These are phyloP conservation scores for Lathyrus sativus DNA, from an alignment of 306 rosid species.

Conservation along the genomic window DNA sequence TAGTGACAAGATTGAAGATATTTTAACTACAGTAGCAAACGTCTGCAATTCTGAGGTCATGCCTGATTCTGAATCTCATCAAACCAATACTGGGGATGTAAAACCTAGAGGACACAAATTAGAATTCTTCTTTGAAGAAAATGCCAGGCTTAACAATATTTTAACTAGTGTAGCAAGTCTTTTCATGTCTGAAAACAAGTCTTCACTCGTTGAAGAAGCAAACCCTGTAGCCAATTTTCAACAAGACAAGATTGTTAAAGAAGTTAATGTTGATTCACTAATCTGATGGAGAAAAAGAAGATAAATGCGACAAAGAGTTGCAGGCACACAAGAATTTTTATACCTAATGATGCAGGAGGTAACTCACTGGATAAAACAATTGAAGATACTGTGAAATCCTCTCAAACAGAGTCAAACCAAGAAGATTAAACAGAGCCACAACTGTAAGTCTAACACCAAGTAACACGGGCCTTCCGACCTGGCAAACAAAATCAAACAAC, in stretches of 20 bases:
- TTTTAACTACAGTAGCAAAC: conserved; percentile 1
- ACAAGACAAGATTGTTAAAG: conserved; percentile 22
- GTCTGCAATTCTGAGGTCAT: conserved; percentile 16
- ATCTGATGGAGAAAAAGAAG: conserved; percentile 36
- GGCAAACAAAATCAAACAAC: too few species aligned
- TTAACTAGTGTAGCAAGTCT: not conserved
- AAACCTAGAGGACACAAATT: too few species aligned
- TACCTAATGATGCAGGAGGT: conserved; percentile 28
- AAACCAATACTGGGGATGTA: too few species aligned
- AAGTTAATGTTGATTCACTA: conserved; percentile 32
- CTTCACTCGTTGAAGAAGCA: conserved; percentile 31
- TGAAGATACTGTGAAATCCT: conserved; percentile 37
- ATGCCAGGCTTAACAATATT: conserved; percentile 23
- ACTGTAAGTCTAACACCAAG: too few species aligned
- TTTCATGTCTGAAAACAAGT: conserved; percentile 28
- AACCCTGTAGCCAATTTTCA: conserved; percentile 35
- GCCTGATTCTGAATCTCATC: conserved; percentile 29
- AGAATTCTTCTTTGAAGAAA: too few species aligned
- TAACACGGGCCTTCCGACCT: too few species aligned
- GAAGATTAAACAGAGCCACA: too few species aligned
- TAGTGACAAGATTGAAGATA: conserved; percentile 27
- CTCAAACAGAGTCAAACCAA: conserved; percentile 38
- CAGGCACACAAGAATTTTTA: conserved; percentile 17
- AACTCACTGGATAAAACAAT: conserved; percentile 21
- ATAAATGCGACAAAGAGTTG: conserved; percentile 27